Percentiles rank a stretch among this genome's conserved stretches.
These are phyloP conservation scores for Pouteria campechiana DNA, from an alignment of 179 eudicot species.

Conservation along the genomic window DNA sequence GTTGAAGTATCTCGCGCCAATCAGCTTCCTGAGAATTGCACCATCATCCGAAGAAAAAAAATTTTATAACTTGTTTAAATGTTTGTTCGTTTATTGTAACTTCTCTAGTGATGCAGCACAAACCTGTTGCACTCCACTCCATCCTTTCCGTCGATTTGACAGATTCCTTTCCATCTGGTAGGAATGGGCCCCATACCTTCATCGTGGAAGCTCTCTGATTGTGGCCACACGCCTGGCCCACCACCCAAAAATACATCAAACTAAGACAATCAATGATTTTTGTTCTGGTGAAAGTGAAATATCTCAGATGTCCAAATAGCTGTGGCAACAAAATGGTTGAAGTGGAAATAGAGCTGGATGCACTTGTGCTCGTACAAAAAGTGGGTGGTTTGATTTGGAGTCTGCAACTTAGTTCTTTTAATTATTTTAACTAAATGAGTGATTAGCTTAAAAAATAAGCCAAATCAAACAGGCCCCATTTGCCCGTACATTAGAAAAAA, in stretches of 20 bases:
- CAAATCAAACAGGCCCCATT: neutral
- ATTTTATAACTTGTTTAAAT: neutral
- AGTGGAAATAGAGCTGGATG: neutral
- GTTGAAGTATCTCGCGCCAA: constrained; percentile 90
- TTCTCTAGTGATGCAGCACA: constrained; percentile 9
- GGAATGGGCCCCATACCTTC: constrained; percentile 78
- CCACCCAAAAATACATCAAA: constrained; percentile 2
- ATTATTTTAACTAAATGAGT: too few relatives aligned
- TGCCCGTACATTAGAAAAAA: neutral
- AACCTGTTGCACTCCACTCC: constrained; percentile 72
- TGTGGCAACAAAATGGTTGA: neutral
- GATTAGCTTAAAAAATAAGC: too few relatives aligned
- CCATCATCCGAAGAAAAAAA: too few relatives aligned
- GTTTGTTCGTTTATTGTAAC: constrained; percentile 13
- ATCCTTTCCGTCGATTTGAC: constrained; percentile 34
- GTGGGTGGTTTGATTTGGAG: too few relatives aligned
- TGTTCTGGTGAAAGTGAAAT: neutral
- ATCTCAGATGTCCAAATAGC: neutral
- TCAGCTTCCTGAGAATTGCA: constrained; percentile 45
- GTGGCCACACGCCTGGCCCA: constrained; percentile 82
- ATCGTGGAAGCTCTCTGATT: constrained; percentile 77
- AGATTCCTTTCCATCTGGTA: constrained; percentile 74
- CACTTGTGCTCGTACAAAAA: too few relatives aligned
- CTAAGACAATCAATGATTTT: too few relatives aligned
- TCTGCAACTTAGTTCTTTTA: too few relatives aligned